phyloP scores from a whole-genome alignment of 2,329 filamentous ascomycete genomes.

The Trichocomaceae sp. region DNA sequence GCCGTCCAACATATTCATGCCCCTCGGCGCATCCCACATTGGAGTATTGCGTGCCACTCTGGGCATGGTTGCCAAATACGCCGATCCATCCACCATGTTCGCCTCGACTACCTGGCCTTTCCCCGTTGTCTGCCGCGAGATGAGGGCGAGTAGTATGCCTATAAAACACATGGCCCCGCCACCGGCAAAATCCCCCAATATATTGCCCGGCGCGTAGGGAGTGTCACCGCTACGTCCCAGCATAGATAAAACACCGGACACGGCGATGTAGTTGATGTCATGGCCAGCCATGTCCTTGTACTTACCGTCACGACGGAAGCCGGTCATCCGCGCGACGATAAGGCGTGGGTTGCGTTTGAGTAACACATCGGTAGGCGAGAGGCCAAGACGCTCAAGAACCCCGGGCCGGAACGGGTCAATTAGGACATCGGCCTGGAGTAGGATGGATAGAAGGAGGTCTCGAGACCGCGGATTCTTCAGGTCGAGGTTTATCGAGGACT shows the following conservation, averaged over 20 bases:
- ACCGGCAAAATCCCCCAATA: constrained; percentile 86
- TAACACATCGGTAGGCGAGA: constrained; percentile 63
- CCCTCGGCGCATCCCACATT: constrained; percentile 58
- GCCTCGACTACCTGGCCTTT: constrained; percentile 84
- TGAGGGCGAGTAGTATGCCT: constrained; percentile 72
- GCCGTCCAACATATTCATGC: constrained; percentile 72
- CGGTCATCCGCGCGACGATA: constrained; percentile 79
- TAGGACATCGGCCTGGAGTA: constrained; percentile 63
- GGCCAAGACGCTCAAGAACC: constrained; percentile 75
- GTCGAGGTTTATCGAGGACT: constrained; percentile 72
- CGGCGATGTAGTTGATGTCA: constrained; percentile 93
- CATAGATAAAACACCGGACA: constrained; percentile 70
- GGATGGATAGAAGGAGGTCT: constrained; percentile 59
- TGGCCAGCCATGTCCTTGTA: constrained; percentile 88
- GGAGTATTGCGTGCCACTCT: constrained; percentile 59
- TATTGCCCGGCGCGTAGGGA: constrained; percentile 73
- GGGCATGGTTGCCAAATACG: constrained; percentile 72
- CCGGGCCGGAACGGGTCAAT: constrained; percentile 93
- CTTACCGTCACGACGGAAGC: constrained; percentile 78
- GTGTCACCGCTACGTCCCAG: constrained; percentile 63
- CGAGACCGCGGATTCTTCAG: constrained; percentile 62
- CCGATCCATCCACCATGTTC: constrained; percentile 90
- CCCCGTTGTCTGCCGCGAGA: constrained; percentile 58
- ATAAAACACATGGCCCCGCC: constrained; percentile 77
- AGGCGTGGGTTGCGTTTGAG: constrained; percentile 63